Percentiles rank a stretch among this genome's conserved stretches.
Evolutionary conservation across 352 stramenopile genomes (phyloP).

Genomic region (Phytophthora foliorum): DNA sequence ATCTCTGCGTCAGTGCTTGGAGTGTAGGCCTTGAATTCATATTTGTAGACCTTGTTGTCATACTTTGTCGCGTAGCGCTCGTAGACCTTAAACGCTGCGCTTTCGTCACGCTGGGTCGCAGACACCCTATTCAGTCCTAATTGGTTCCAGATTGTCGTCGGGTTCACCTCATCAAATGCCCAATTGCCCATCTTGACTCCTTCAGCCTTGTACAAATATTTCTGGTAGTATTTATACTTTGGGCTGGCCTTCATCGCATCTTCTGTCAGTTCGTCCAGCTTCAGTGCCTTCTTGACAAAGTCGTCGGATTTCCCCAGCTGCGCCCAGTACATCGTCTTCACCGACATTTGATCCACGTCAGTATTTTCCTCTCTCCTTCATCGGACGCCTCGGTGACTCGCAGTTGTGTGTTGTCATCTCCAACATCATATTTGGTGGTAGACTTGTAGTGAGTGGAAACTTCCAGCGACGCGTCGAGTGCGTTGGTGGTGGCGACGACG

Average conservation of each 20-base stretch:
- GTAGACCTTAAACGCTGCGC: not conserved
- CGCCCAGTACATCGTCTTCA: not conserved
- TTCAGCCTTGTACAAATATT: not conserved
- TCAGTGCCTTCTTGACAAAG: conserved; percentile 1
- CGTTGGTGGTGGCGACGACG: too few relatives aligned
- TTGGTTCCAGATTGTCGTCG: not conserved
- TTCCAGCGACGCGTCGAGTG: too few relatives aligned
- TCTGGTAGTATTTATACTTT: not conserved
- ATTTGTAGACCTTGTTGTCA: not conserved
- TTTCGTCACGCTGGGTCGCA: not conserved
- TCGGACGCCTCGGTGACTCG: not conserved
- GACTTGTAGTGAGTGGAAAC: too few relatives aligned
- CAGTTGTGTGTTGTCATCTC: not conserved
- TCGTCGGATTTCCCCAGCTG: not conserved
- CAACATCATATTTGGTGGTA: too few relatives aligned
- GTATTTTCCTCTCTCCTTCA: not conserved
- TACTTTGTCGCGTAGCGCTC: not conserved
- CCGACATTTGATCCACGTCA: not conserved
- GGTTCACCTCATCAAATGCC: not conserved
- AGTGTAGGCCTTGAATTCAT: not conserved
- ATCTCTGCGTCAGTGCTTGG: not conserved
- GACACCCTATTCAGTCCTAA: not conserved
- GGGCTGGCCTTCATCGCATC: not conserved
- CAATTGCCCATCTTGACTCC: not conserved
- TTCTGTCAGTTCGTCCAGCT: not conserved